phyloP scores from a whole-genome alignment of 257 asterid genomes.

The Gentiana straminea region DNA sequence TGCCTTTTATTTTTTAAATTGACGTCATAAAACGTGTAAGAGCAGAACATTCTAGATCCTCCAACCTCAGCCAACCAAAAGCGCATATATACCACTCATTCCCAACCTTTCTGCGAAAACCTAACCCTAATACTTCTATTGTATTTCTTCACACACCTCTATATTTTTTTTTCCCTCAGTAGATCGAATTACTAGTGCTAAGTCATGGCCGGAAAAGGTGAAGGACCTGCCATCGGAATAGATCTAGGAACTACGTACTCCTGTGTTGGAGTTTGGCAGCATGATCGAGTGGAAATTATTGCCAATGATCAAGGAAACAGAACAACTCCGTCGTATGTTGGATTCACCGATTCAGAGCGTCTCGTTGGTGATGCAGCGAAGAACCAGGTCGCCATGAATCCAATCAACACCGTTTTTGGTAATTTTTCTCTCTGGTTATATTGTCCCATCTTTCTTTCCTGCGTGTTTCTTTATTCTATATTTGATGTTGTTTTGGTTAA shows the following conservation, averaged over 20 bases:
- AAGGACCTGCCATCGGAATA: slow-evolving; percentile 33
- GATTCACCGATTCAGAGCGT: slow-evolving; percentile 33
- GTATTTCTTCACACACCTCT: no score
- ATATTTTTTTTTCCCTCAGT: not conserved
- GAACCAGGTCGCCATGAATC: slow-evolving; percentile 41
- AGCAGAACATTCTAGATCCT: slow-evolving; percentile 19
- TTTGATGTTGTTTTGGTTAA: no score
- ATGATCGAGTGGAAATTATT: slow-evolving; percentile 32
- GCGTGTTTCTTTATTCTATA: not conserved
- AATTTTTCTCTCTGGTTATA: slow-evolving; percentile 1
- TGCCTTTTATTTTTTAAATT: no score
- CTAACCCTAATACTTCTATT: not conserved
- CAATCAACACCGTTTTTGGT: slow-evolving; percentile 33
- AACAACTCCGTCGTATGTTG: slow-evolving; percentile 36
- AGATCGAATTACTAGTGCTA: no score
- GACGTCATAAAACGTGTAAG: not conserved
- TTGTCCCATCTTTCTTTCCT: not conserved
- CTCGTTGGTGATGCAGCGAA: slow-evolving; percentile 36
- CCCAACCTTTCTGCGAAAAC: no score
- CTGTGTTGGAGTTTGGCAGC: slow-evolving; percentile 35
- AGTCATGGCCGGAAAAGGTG: slow-evolving; percentile 34
- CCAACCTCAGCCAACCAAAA: not conserved
- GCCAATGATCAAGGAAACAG: slow-evolving; percentile 38
- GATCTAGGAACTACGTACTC: slow-evolving; percentile 35
- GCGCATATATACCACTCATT: slow-evolving; percentile 2